A percentile compares a stretch with the other conserved stretches of the same genome.
Conservation (phyloP, 2,329 filamentous ascomycete genomes). For the Zopfia rhizophila region DNA sequence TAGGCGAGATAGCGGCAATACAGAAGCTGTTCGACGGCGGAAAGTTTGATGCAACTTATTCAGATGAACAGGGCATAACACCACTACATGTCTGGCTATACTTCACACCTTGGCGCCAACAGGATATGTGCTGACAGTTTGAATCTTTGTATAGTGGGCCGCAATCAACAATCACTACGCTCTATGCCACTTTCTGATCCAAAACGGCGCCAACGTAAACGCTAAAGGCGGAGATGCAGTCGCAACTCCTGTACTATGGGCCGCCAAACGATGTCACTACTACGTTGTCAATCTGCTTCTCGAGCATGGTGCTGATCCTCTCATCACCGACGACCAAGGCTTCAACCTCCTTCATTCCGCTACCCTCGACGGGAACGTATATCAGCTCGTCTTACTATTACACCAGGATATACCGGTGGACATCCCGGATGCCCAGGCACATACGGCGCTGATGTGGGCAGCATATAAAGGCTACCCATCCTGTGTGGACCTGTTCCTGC, state of each 20-base stretch:
- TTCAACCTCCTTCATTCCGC: conserved; percentile 98
- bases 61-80: conserved; percentile 92
- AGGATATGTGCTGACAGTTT: conserved; percentile 24
- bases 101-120: too few species aligned
- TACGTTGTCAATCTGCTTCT: conserved; percentile 95
- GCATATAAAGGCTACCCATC: conserved; percentile 96
- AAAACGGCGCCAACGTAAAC: conserved; percentile 88
- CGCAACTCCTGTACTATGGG: conserved; percentile 95
- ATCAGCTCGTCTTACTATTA: conserved; percentile 86
- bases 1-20: conserved; percentile 87
- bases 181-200: conserved; percentile 95
- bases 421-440: conserved; percentile 86
- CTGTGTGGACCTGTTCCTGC: conserved; percentile 89
- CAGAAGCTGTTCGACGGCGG: conserved; percentile 88
- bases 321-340: conserved; percentile 91
- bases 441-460: conserved; percentile 98
- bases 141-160: conserved; percentile 76
- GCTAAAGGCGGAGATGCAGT: conserved; percentile 94
- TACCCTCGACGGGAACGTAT: conserved; percentile 95
- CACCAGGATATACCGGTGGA: conserved; percentile 97
- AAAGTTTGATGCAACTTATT: conserved; percentile 83
- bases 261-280: conserved; percentile 94
- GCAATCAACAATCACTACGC: conserved; percentile 99
- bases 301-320: conserved; percentile 89
- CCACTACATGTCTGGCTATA: conserved; percentile 81